Base-by-base conservation (phyloP, 2,329 filamentous ascomycete species). In the Thielaviopsis musarum region DNA sequence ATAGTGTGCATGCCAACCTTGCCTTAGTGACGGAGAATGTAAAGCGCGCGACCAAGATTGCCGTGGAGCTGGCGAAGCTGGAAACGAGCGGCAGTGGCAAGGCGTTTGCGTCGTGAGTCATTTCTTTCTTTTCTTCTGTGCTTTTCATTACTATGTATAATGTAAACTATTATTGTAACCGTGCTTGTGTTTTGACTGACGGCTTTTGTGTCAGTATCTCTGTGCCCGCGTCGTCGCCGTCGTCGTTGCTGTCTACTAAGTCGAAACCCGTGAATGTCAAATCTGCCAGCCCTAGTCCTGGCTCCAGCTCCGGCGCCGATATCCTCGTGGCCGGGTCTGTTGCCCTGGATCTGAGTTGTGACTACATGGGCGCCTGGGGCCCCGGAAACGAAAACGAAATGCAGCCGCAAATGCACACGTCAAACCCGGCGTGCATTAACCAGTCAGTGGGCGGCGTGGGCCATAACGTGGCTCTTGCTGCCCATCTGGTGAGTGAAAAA, bases 311-410 rank as follows among this genome's bases (percentile, higher is more conserved):
- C 21, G 54, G 60, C 34, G 74, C 77, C 57, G 83, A 91, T 64
- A 78, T 96, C n/a, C 73, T 96, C 28, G 88, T 96, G 52, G 88
- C 90, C 57, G 91, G 91, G n/a, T 89, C 89, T 13, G 80, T 97
- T 30, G 91, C 91, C 17, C 77, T 95, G 63, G 91, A 97, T 70
- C 75, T 93, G 41, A 86, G 84, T 64, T 96, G 91, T 74, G 87
- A 96, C 69, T 93, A 85, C 64, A 57, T 66, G 7, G 58, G 62
- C 5, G 38, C 45, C 38, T 59, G 55, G 58, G 62, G 65, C 17
- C 62, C 64, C 21, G 58, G 65, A 49, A 68, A 65, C 48, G 59
- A 66, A 2, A 67, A 65, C 9, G 65, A 68, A 22, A 59, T 58
- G 5, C 69, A 71, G 4, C 78, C 83, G 5, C 73, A 77, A 56